phyloP scores from a whole-genome alignment of 352 stramenopile genomes.

The Pythium scleroteichum region DNA sequence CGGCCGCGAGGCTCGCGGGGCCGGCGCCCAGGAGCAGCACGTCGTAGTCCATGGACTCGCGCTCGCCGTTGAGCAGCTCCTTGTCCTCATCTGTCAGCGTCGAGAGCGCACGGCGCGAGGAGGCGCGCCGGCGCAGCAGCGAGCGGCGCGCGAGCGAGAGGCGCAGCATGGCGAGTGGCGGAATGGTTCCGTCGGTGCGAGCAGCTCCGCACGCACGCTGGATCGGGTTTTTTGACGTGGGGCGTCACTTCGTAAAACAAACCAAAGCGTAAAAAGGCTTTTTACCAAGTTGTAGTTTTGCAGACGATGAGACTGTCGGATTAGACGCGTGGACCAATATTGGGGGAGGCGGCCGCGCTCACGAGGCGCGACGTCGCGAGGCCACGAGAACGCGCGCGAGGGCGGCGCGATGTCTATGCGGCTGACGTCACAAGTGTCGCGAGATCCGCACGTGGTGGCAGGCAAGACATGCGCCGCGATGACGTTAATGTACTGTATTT shows the following conservation, averaged over 20 bases:
- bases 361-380: too few relatives aligned
- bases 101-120: constrained; percentile 35
- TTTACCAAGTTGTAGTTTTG: constrained; percentile 29
- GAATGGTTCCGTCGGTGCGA: constrained; percentile 15
- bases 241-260: constrained; percentile 10
- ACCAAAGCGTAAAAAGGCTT: constrained; percentile 6
- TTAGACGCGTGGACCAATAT: too few relatives aligned
- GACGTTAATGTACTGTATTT: not conserved
- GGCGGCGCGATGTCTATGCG: too few relatives aligned
- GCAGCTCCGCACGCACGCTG: not conserved
- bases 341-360: too few relatives aligned
- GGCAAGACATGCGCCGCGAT: too few relatives aligned
- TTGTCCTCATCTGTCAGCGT: constrained; percentile 59
- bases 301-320: too few relatives aligned
- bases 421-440: too few relatives aligned
- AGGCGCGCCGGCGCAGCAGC: constrained; percentile 10
- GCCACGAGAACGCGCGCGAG: too few relatives aligned
- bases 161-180: constrained; percentile 16
- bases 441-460: too few relatives aligned
- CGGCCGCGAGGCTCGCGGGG: constrained; percentile 92
- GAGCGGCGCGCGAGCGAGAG: constrained; percentile 26
- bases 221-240: constrained; percentile 26
- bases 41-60: constrained; percentile 98
- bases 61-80: constrained; percentile 68
- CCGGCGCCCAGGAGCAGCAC: constrained; percentile 94